phyloP scores from a whole-genome alignment of 2,329 filamentous ascomycete species.

The Hirsutella rhossiliensis region DNA sequence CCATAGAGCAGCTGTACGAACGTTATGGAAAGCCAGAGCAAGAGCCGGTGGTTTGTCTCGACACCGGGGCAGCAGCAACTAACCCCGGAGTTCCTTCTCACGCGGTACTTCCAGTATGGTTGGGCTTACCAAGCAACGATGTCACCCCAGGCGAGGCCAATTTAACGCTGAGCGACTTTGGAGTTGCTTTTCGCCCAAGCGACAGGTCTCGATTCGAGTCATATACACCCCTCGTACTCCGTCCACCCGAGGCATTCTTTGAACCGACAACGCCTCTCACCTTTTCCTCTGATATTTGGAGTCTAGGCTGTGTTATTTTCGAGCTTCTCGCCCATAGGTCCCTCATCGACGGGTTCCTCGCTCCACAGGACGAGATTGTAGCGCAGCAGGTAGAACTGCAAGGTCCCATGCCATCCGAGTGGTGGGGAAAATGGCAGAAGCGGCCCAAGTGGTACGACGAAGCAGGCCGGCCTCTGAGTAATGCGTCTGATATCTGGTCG shows the following conservation, averaged over 20 bases:
- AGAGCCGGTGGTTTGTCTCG: slow-evolving; percentile 9
- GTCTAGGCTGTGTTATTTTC: slow-evolving; percentile 24
- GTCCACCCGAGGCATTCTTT: slow-evolving; percentile 23
- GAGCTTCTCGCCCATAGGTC: slow-evolving; percentile 15
- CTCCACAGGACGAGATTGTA: slow-evolving; percentile 7
- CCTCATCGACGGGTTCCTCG: slow-evolving; percentile 8
- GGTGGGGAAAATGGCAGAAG: slow-evolving; percentile 11
- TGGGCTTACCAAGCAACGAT: slow-evolving; percentile 19
- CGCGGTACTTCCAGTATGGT: slow-evolving; percentile 18
- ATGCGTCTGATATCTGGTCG: slow-evolving; percentile 5
- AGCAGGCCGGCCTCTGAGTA: slow-evolving; percentile 5
- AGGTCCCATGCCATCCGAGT: slow-evolving; percentile 8
- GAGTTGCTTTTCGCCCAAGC: slow-evolving; percentile 18
- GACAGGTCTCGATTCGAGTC: slow-evolving; percentile 9
- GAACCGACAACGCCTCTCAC: slow-evolving; percentile 19
- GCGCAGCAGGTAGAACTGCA: slow-evolving; percentile 9
- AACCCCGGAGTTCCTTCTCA: slow-evolving; percentile 16
- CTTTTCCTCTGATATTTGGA: slow-evolving; percentile 25
- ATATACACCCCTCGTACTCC: slow-evolving; percentile 4
- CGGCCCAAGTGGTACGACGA: slow-evolving; percentile 9
- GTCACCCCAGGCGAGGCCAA: slow-evolving; percentile 13
- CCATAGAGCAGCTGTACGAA: slow-evolving; percentile 13
- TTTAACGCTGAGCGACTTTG: slow-evolving; percentile 20
- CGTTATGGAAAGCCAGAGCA: slow-evolving; percentile 11
- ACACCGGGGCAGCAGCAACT: slow-evolving; percentile 3